Conservation (phyloP, 75 land plant species). For the Cupressus sempervirens region DNA sequence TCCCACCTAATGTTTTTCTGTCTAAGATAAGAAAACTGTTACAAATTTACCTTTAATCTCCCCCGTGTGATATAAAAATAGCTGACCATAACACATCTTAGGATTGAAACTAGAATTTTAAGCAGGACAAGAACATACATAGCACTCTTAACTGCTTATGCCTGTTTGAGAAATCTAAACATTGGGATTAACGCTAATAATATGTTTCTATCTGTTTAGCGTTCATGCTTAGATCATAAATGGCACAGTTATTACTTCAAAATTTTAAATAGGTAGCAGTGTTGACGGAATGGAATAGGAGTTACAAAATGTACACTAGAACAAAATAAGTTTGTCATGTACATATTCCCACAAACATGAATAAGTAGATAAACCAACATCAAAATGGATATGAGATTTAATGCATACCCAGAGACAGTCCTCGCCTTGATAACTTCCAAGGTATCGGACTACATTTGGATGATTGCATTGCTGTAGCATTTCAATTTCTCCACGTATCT, state of each 20-base stretch:
- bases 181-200: background rate
- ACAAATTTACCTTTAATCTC: background rate
- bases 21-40: background rate
- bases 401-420: constrained; percentile 90
- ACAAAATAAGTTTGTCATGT: background rate
- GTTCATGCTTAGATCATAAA: background rate
- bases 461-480: constrained; percentile 99
- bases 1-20: background rate
- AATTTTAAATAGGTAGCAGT: background rate
- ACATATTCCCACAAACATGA: constrained; percentile 5
- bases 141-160: background rate
- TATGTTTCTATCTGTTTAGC: background rate
- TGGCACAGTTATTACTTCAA: background rate
- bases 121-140: background rate
- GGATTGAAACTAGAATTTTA: background rate
- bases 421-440: constrained; percentile 98
- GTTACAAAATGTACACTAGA: background rate
- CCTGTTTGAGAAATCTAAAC: background rate
- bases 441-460: constrained; percentile 97
- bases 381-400: background rate
- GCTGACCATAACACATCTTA: background rate
- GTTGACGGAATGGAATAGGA: background rate
- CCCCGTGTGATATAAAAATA: background rate
- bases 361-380: background rate
- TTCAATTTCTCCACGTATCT: constrained; percentile 98